Evolutionary conservation across 352 stramenopile genomes (phyloP).

Genomic region (Phytophthora macrochlamydospora): DNA sequence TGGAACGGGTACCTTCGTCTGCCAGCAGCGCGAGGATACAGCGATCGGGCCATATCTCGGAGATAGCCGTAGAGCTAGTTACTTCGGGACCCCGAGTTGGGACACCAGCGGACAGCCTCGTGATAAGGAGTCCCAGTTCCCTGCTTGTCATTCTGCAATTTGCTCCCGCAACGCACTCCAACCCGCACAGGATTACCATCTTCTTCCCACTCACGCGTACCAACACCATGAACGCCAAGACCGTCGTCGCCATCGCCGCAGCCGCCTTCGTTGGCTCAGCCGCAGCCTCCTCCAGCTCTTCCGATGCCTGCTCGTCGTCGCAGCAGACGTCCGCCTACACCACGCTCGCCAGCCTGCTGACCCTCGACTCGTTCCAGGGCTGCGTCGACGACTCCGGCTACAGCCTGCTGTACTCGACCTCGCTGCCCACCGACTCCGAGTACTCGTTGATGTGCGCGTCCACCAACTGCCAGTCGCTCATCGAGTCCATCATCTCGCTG

Average conservation of each 20-base stretch:
- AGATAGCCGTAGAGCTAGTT: too few relatives aligned
- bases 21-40: constrained; percentile 1
- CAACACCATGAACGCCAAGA: constrained; percentile 29
- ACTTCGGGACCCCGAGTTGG: too few relatives aligned
- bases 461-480: constrained; percentile 36
- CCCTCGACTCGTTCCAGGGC: constrained; percentile 9
- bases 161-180: constrained; percentile 17
- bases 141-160: constrained; percentile 38
- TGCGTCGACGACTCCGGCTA: constrained; percentile 33
- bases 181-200: too few relatives aligned
- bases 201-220: neutral
- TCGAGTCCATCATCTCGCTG: constrained; percentile 29
- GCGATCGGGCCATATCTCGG: too few relatives aligned
- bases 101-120: too few relatives aligned
- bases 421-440: constrained; percentile 33
- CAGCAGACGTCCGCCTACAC: constrained; percentile 31
- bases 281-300: constrained; percentile 31
- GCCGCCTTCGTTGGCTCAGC: constrained; percentile 17
- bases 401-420: constrained; percentile 42
- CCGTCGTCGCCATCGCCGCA: constrained; percentile 29
- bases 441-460: constrained; percentile 41
- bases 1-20: constrained; percentile 5
- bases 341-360: constrained; percentile 25
- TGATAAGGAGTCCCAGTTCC: neutral
- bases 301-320: constrained; percentile 22